These are phyloP conservation scores for Botryosphaeria dothidea DNA, from an alignment of 2,329 filamentous ascomycete species.

Conservation along the genomic window DNA sequence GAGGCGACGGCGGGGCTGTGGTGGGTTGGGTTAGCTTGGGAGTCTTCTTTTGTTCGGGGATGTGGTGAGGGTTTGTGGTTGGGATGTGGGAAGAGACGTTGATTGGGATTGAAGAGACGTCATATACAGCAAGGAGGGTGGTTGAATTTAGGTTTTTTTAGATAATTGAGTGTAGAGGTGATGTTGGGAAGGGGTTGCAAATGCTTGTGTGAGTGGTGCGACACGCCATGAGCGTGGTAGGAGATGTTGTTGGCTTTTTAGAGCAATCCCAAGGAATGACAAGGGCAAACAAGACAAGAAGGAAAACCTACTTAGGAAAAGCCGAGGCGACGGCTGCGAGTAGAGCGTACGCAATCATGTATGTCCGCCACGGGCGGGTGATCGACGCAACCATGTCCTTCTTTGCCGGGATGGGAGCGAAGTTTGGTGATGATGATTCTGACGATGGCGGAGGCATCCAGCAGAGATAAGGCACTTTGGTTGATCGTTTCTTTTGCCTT, in stretches of 20 bases:
- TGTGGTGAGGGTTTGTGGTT: no score
- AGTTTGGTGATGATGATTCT: not conserved
- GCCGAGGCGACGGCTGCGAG: not conserved
- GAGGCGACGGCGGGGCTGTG: not conserved
- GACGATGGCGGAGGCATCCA: not conserved
- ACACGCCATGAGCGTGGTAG: not conserved
- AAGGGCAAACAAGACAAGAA: not conserved
- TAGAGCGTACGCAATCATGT: not conserved
- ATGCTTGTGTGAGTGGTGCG: not conserved
- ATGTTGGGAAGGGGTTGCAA: not conserved
- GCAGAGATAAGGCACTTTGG: not conserved
- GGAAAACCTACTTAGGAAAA: not conserved
- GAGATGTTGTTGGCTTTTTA: not conserved
- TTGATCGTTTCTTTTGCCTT: not conserved
- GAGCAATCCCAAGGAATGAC: not conserved
- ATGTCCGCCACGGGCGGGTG: not conserved
- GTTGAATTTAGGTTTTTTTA: no score
- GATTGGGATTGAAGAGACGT: not conserved
- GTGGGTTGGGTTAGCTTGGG: not conserved
- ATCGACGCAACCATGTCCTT: not conserved
- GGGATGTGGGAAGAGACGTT: not conserved
- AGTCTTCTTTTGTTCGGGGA: not conserved
- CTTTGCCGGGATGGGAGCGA: not conserved
- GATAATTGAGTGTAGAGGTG: not conserved
- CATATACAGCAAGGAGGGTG: no score